Conservation (phyloP, 208 protist genomes). For the Balamuthia mandrillaris region DNA sequence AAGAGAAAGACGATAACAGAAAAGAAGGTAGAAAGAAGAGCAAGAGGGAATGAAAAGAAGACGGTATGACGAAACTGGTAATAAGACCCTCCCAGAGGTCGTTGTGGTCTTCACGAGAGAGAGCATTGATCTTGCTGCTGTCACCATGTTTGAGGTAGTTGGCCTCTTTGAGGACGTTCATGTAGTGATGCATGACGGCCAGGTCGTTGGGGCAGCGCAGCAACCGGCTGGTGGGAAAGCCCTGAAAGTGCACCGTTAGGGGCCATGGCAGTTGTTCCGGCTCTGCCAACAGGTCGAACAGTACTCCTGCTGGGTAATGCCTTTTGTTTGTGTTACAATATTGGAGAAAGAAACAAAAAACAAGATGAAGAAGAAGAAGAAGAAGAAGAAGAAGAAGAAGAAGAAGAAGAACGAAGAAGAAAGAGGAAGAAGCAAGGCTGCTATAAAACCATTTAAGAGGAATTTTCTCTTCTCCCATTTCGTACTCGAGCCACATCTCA, state of each 20-base stretch:
- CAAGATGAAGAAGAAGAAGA: not conserved
- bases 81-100: not conserved
- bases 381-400: not conserved
- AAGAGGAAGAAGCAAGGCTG: not conserved
- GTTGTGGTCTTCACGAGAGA: conserved; percentile 3
- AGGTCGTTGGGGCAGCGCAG: conserved; percentile 13
- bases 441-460: not conserved
- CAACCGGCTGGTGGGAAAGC: not conserved
- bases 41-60: no score
- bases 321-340: no score
- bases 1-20: no score
- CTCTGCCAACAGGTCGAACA: not conserved
- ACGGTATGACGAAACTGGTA: no score
- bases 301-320: conserved; percentile 26
- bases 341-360: no score
- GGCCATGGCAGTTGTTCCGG: conserved; percentile 5
- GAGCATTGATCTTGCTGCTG: conserved; percentile 3
- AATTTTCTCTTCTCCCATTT: no score
- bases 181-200: conserved; percentile 27
- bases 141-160: conserved; percentile 36
- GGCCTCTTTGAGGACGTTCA: conserved; percentile 33
- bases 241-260: conserved; percentile 19
- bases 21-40: no score
- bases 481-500: conserved; percentile 30
- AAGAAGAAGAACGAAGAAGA: not conserved